Conservation (phyloP, 2,329 filamentous ascomycete species). For the Ophiocordyceps robertsii region DNA sequence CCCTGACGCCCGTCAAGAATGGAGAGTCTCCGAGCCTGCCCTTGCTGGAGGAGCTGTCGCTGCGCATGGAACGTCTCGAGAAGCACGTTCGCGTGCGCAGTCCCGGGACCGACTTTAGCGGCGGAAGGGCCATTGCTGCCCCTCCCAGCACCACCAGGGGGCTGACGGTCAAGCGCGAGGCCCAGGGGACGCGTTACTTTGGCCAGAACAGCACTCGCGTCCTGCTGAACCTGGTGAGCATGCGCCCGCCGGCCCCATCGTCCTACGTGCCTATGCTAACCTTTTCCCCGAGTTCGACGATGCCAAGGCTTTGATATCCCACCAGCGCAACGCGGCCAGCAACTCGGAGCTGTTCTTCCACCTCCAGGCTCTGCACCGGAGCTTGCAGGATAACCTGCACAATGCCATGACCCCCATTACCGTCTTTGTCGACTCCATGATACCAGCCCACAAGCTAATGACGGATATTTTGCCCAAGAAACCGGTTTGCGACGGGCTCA, state of each 20-base stretch:
- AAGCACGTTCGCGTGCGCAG: slow-evolving; percentile 30
- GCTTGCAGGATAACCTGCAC: slow-evolving; percentile 32
- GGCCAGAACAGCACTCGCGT: slow-evolving; percentile 40
- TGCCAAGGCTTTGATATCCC: slow-evolving; percentile 35
- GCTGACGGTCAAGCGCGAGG: slow-evolving; percentile 33
- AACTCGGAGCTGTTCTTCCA: slow-evolving; percentile 4
- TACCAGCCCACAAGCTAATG: slow-evolving; percentile 44
- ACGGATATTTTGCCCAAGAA: slow-evolving; percentile 39
- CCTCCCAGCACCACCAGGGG: slow-evolving; percentile 33
- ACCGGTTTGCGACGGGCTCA: slow-evolving; percentile 34
- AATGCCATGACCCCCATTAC: slow-evolving; percentile 35
- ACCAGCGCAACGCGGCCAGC: slow-evolving; percentile 22
- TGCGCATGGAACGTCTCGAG: slow-evolving; percentile 40
- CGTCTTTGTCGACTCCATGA: slow-evolving; percentile 45
- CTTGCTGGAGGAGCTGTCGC: slow-evolving; percentile 32
- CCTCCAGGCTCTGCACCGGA: slow-evolving; percentile 27
- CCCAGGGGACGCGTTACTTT: slow-evolving; percentile 34
- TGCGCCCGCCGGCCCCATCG: background rate
- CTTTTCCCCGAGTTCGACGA: slow-evolving; percentile 32
- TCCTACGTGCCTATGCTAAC: background rate
- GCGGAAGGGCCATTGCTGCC: slow-evolving; percentile 17
- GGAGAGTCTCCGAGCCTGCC: slow-evolving; percentile 18
- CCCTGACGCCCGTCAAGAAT: slow-evolving; percentile 14
- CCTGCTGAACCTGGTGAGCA: slow-evolving; percentile 36
- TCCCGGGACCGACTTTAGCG: slow-evolving; percentile 23